Evolutionary conservation across 176 grass and related monocot species (phyloP).

Genomic region (Eragrostis nindensis): DNA sequence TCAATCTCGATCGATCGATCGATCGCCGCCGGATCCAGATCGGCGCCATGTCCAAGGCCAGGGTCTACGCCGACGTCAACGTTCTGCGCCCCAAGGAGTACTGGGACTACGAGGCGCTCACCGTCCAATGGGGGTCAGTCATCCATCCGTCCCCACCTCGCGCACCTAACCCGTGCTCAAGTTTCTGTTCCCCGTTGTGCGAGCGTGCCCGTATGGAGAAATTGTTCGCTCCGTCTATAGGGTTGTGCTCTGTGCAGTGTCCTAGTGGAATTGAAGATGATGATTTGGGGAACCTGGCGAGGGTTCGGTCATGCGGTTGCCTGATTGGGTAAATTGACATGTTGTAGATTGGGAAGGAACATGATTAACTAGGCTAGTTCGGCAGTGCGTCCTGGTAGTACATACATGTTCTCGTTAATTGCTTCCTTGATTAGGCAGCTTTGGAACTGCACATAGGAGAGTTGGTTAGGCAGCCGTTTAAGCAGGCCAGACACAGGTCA

Average conservation of each 20-base stretch:
- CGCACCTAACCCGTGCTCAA: neutral
- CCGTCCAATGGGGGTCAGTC: constrained; percentile 80
- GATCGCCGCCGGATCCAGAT: constrained; percentile 27
- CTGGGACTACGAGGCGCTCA: constrained; percentile 88
- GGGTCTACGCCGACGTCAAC: constrained; percentile 85
- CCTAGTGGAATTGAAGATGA: neutral
- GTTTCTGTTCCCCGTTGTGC: neutral
- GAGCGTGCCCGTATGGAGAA: neutral
- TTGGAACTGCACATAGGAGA: neutral
- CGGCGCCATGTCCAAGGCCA: constrained; percentile 67
- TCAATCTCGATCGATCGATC: too few species aligned
- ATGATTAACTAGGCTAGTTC: neutral
- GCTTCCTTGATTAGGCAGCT: neutral
- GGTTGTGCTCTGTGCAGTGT: neutral
- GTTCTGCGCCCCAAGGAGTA: constrained; percentile 86
- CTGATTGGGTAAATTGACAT: neutral
- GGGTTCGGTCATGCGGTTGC: neutral
- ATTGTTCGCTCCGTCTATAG: neutral
- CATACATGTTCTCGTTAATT: neutral
- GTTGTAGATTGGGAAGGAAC: neutral
- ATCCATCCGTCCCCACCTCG: neutral
- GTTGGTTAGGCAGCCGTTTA: neutral
- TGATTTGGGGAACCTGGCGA: neutral
- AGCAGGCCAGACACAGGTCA: too few species aligned
- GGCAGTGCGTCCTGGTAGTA: neutral